These are phyloP conservation scores for Pestalotiopsis fici DNA, from an alignment of 2,329 filamentous ascomycete species.

Conservation along the genomic window DNA sequence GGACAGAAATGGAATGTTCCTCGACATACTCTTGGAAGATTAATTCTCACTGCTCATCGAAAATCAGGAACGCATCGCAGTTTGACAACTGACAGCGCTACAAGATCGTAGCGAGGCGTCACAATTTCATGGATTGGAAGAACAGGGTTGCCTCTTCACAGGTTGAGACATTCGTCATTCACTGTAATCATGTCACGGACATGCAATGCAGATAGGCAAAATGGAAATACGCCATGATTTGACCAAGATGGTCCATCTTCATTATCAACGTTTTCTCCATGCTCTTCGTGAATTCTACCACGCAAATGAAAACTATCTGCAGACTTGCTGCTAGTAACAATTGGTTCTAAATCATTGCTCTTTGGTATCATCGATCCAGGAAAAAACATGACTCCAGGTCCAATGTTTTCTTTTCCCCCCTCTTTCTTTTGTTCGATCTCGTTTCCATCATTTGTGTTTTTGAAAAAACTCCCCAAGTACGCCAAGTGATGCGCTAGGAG, in stretches of 20 bases:
- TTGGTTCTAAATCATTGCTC: background rate
- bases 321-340: background rate
- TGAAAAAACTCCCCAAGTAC: background rate
- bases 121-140: no score
- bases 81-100: no score
- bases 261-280: background rate
- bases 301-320: background rate
- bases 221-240: background rate
- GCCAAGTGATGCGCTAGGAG: background rate
- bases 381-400: slow-evolving; percentile 7
- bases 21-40: no score
- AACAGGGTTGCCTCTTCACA: no score
- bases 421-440: background rate
- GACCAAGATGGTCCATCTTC: background rate
- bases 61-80: no score
- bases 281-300: background rate
- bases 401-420: background rate
- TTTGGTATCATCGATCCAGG: background rate
- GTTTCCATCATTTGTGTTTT: slow-evolving; percentile 1
- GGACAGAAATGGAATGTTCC: no score
- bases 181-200: background rate
- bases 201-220: background rate
- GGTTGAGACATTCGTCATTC: no score
- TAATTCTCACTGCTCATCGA: no score
- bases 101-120: no score